Base-by-base conservation (phyloP, 305 asterid genomes). In the Nicotiana rustica region DNA sequence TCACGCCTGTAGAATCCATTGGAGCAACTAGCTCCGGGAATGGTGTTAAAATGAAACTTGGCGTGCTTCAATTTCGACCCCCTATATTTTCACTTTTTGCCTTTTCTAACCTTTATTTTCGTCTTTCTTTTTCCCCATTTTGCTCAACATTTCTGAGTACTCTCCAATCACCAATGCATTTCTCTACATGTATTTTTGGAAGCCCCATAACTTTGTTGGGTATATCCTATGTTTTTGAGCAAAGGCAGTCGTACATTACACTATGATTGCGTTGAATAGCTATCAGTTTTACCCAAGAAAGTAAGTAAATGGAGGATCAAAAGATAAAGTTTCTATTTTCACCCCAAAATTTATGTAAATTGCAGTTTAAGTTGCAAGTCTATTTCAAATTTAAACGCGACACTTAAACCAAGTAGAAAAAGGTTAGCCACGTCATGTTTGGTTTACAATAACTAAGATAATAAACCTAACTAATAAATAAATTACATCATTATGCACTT, bases 21-120 rank as follows among this genome's bases (percentile, higher is more conserved):
- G 83, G 89, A 83, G 66, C 79, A 12, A 12, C 1, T 3, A 55
- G 15, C 61, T 44, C 88, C 83, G 85, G 90, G 84, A 86, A 67
- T 81, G 81, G 86, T 77, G 88, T 89, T 83, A 14, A 73, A 77
- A 73, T 85, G 86, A 71, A 82, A 67, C 83, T 82, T 83, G 87
- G 96, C 96, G 92, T 89, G 96, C 92, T 85, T 75, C 87, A 84
- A 25, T 82, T 84, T 86, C 90, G 80, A 87, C 88, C 86, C 83
- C 85, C 79, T 65, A 66, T 84, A 82, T 84, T 80, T 78, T 10
- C 57, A 70, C 84, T 38, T 79, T 75, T 78, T 12, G 0, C 76
- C 82, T 68, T 87, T 88, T 86, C 2, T 4, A 25, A n/a, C 82
- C 83, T 84, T 87, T 79, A 60, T 66, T 89, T 82, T 82, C 78